These are phyloP conservation scores for Gillenia trifoliata DNA, from an alignment of 306 rosid species.

Conservation along the genomic window DNA sequence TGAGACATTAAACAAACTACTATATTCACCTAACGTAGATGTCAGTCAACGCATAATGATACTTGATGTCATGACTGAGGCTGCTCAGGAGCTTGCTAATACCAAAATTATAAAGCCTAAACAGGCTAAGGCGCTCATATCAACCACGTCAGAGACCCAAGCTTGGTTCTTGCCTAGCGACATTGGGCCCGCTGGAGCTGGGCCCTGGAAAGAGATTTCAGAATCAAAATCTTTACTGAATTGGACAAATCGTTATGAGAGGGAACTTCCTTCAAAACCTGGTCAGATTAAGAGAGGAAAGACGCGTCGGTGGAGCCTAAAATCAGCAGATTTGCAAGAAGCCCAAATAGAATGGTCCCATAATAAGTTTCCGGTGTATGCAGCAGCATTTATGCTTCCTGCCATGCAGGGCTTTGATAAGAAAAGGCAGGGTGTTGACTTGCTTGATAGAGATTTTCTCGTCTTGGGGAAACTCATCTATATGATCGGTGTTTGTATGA, in stretches of 20 bases:
- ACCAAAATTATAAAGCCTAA: conserved; percentile 51
- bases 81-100: conserved; percentile 87
- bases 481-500: conserved; percentile 93
- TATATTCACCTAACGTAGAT: conserved; percentile 86
- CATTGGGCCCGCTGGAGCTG: conserved; percentile 67
- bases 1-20: conserved; percentile 60
- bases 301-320: conserved; percentile 74
- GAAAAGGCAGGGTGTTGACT: conserved; percentile 87
- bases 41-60: conserved; percentile 89
- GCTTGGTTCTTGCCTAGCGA: conserved; percentile 92
- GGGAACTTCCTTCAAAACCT: conserved; percentile 70
- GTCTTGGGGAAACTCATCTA: conserved; percentile 82
- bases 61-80: conserved; percentile 88
- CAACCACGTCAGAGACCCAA: conserved; percentile 65
- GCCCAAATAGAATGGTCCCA: conserved; percentile 61
- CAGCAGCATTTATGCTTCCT: conserved; percentile 97
- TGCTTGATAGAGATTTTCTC: conserved; percentile 86
- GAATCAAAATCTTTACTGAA: conserved; percentile 59
- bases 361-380: conserved; percentile 88
- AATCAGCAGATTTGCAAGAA: conserved; percentile 36
- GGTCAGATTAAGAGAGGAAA: conserved; percentile 72
- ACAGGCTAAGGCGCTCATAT: conserved; percentile 53
- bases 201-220: conserved; percentile 80
- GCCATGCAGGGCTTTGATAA: conserved; percentile 95
- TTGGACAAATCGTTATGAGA: conserved; percentile 81